Conservation (phyloP, 495 filamentous ascomycete genomes). For the Friedmanniomyces simplex region DNA sequence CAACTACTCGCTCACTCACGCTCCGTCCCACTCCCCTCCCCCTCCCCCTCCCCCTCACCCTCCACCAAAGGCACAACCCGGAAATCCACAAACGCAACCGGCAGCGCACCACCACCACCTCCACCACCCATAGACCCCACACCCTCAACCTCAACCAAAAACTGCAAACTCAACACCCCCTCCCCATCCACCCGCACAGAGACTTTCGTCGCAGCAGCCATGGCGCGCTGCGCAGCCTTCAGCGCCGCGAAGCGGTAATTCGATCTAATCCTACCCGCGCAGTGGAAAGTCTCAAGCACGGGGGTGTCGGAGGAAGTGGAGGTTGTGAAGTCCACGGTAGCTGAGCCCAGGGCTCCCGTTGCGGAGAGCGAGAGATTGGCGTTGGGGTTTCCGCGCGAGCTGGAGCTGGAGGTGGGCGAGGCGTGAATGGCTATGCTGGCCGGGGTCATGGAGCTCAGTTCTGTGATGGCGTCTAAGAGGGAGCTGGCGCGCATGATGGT, state of each 20-base stretch:
- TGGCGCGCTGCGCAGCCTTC: conserved; percentile 71
- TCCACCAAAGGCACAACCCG: conserved; percentile 60
- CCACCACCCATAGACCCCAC: conserved; percentile 22
- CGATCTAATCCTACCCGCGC: conserved; percentile 40
- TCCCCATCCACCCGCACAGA: conserved; percentile 77
- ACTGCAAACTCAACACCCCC: conserved; percentile 88
- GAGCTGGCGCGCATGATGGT: conserved; percentile 84
- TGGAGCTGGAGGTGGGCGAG: conserved; percentile 42
- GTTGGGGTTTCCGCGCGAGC: conserved; percentile 13
- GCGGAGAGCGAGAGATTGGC: conserved; percentile 69
- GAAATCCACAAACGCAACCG: conserved; percentile 66
- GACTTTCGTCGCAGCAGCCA: conserved; percentile 85
- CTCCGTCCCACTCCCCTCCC: conserved; percentile 20
- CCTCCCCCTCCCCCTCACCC: conserved; percentile 47
- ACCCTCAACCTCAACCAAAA: conserved; percentile 74
- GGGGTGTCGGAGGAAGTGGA: conserved; percentile 11
- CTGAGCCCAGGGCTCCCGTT: conserved; percentile 65
- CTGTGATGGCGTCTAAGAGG: conserved; percentile 73
- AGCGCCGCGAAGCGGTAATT: conserved; percentile 77
- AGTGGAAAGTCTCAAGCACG: conserved; percentile 66
- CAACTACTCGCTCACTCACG: neutral
- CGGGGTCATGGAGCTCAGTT: conserved; percentile 66
- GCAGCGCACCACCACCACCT: conserved; percentile 24
- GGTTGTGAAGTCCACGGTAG: conserved; percentile 69
- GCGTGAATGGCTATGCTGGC: conserved; percentile 45